Evolutionary conservation across 441 rosid genomes (phyloP), one percentile per base, ranked within the genome.

Genomic region (Eugenia klotzschiana): DNA sequence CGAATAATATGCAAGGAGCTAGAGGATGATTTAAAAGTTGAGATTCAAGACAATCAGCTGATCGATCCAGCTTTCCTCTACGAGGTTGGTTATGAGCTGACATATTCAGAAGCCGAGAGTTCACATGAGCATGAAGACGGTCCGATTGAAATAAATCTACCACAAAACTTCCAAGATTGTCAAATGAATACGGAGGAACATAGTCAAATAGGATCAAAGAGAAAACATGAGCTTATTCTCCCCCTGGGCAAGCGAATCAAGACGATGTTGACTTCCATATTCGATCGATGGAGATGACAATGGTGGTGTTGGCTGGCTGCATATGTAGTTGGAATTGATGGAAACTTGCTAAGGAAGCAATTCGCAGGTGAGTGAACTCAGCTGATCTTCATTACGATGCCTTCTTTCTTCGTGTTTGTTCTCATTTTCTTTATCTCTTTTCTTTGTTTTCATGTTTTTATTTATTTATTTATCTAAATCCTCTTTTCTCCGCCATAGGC

Each of bases 101-200:
- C 20, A 51, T 1, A 5, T 15, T 15, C 20, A 15, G 3, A 51
- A 51, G 6, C 3, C 18, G 20, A 25, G 8, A 56, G 60, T 25
- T 14, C 27, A 56, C 7, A 11, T 56, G 5, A 1, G 60, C 29
- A n/a, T 3, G 5, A 4, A 56, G 29, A 56, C 22, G 2, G 0
- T 56, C 25, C 2, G 16, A 56, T 2, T 1, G 0, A n/a, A 2
- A 1, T 0, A 56, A 2, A n/a, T 56, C 16, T 8, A 2, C 29
- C 2, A 1, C 4, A 56, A 11, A 16, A 55, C 4, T 5, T 12
- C 8, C 8, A 2, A 1, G 29, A 56, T 56, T 56, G 2, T 5
- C 60, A 56, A 25, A 56, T 7, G 60, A 55, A 3, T 2, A 23
- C 6, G 6, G 69, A 57, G 33, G 6, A 25, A 2, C 69, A 26